phyloP scores from a whole-genome alignment of 2,329 filamentous ascomycete species.

The Tolypocladium nubicola region DNA sequence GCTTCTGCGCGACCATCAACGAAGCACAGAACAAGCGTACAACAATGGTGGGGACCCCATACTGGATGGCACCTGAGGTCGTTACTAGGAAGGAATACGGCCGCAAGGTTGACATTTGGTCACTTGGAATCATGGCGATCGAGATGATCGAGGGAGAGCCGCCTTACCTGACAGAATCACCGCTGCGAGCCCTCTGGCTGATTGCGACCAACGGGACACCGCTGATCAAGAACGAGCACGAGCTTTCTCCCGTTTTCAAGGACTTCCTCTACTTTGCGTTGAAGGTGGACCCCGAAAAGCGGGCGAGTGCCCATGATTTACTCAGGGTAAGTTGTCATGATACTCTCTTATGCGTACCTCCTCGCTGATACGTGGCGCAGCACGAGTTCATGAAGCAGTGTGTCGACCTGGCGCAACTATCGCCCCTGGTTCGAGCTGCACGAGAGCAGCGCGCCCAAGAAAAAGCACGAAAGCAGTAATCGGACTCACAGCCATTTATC shows the following conservation, averaged over 20 bases:
- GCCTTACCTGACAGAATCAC: constrained; percentile 91
- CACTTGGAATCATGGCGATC: constrained; percentile 96
- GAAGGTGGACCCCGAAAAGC: constrained; percentile 94
- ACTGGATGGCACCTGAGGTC: constrained; percentile 99
- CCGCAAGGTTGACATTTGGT: constrained; percentile 98
- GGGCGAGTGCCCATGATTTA: constrained; percentile 88
- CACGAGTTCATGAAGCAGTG: constrained; percentile 74
- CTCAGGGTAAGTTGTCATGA: constrained; percentile 57
- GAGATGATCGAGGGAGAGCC: constrained; percentile 99
- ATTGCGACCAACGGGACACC: constrained; percentile 97
- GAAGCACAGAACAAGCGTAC: constrained; percentile 94
- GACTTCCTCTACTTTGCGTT: constrained; percentile 90
- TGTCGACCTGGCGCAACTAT: constrained; percentile 64
- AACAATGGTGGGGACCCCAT: constrained; percentile 97
- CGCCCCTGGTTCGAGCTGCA: constrained; percentile 78
- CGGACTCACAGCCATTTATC: background rate
- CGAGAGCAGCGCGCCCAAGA: constrained; percentile 79
- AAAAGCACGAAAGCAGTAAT: constrained; percentile 53
- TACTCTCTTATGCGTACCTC: background rate
- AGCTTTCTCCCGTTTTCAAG: constrained; percentile 69
- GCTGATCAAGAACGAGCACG: constrained; percentile 84
- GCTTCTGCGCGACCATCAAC: constrained; percentile 97
- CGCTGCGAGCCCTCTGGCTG: constrained; percentile 82
- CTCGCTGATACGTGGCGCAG: constrained; percentile 29
- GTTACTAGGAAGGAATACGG: constrained; percentile 97